Base-by-base conservation (phyloP, 1,284 basidiomycete species). In the Cryptococcus sp. region DNA sequence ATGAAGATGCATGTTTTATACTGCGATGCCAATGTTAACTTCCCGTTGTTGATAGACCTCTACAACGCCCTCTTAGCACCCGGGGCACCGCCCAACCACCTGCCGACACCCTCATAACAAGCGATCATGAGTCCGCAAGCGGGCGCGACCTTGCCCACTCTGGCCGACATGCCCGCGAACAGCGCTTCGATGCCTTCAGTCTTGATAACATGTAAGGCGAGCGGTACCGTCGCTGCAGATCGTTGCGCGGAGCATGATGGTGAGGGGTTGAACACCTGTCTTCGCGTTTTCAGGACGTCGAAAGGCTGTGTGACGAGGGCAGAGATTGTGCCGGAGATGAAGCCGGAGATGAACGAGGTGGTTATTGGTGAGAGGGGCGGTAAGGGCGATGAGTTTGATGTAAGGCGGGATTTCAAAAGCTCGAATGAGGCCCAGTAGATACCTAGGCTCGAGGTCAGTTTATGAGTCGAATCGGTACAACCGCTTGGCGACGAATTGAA, bases 101-200 rank as follows among this genome's bases (percentile, higher is more conserved):
- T 68, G n/a, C 77, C 78, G 1, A 83, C 81, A 22, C 81, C 92
- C 85, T 99, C 94, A 75, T 90, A 99, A 72, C 88, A 93, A 55
- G 89, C 88, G 75, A 99, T 97, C 78, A 80, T 80, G 47, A 78
- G 61, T 17, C 95, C 95, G 78, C 96, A 99, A 25, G 96, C 94
- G n/a, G 96, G 96, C 4, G 93, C 95, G 64, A 98, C 93, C 79
- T 99, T 99, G 30, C 87, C 92, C 53, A 95, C 87, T 39, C 95
- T 85, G 38, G 96, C 95, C 4, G 88, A 81, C 41, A 93, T 80
- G 0, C 95, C 95, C 42, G 90, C 87, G 76, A 91, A 96, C 41
- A 98, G 79, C 2, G 91, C 90, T 6, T 82, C 75, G 15, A 82
- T 63, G 0, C 95, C 95, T 76, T 99, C 96, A 6, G 83, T 87